Base-by-base conservation (phyloP, 495 filamentous ascomycete genomes). In the Aspergillus leporis region DNA sequence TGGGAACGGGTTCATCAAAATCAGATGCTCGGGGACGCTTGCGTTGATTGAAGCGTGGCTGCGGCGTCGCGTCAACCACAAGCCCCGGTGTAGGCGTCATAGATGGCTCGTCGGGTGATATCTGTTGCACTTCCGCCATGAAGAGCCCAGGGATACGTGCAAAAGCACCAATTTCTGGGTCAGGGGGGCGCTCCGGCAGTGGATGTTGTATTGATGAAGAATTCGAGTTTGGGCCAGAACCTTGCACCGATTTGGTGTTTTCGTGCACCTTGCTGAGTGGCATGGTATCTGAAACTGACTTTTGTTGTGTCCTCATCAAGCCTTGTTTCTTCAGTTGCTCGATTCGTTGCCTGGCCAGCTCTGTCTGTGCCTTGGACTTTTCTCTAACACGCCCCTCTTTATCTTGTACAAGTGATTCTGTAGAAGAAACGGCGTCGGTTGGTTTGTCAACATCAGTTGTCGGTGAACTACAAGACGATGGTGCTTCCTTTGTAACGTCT, bases 11-110 rank as follows among this genome's bases (percentile, higher is more conserved):
- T 61, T 84, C 75, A 58, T 85, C 84, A 45, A 96, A 93, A 66
- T 96, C 92, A 14, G 90, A 82, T 36, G 92, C 92, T 45, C 90
- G 88, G n/a, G 90, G 91, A 21, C 93, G 87, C 70, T 96, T 96
- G 19, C 88, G 83, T 53, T 78, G 73, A 36, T 66, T 68, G n/a
- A 61, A 30, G 43, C 68, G 70, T 25, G 69, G 56, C 23, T 70
- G 59, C 25, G 66, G 58, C 18, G 68, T 67, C 14, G 68, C 40
- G 36, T 75, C 70, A 50, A 70, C 34, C 2, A 41, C n/a, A 28
- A 66, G 25, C 2, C 22, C 47, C 41, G 59, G 60, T 13, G 56
- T 49, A 14, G 58, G 55, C n/a, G 57, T 58, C 21, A 47, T 30
- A 36, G 38, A 22, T 18, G 53, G 19, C n/a, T 61, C 58, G 28